Evolutionary conservation across 2,329 filamentous ascomycete genomes (phyloP).

Genomic region (Mariannaea sp.): DNA sequence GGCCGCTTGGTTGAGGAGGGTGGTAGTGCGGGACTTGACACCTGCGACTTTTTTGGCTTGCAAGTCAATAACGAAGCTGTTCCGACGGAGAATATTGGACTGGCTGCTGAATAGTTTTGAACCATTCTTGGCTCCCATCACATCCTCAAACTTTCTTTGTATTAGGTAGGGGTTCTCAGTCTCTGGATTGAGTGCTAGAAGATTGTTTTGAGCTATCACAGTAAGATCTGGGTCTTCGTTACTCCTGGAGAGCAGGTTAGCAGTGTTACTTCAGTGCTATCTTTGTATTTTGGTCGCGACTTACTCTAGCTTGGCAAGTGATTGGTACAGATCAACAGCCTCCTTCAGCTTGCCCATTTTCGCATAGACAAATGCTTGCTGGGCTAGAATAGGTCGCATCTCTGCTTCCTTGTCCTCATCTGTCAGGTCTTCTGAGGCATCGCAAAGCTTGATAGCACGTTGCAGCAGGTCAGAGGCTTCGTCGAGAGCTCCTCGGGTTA

Average conservation of each 20-base stretch:
- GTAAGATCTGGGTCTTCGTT: conserved; percentile 70
- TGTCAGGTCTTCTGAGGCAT: conserved; percentile 71
- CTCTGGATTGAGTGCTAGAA: conserved; percentile 48
- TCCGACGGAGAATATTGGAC: conserved; percentile 57
- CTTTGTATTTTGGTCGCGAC: conserved; percentile 35
- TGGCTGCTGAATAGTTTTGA: conserved; percentile 78
- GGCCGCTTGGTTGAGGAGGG: conserved; percentile 41
- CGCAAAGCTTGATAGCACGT: conserved; percentile 72
- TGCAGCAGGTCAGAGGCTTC: conserved; percentile 70
- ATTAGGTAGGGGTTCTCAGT: conserved; percentile 68
- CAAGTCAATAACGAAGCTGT: conserved; percentile 67
- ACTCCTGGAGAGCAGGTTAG: conserved; percentile 48
- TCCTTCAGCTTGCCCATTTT: conserved; percentile 69
- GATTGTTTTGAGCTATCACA: conserved; percentile 70
- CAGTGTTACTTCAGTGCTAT: neutral
- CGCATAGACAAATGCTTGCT: conserved; percentile 74
- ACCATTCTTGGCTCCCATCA: conserved; percentile 56
- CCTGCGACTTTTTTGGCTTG: conserved; percentile 71
- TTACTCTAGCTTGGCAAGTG: conserved; percentile 66
- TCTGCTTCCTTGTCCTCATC: conserved; percentile 77
- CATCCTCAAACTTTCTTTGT: conserved; percentile 63
- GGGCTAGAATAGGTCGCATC: conserved; percentile 74
- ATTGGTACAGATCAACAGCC: conserved; percentile 64
- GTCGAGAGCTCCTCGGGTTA: conserved; percentile 69
- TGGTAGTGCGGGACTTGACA: conserved; percentile 55